These are phyloP conservation scores for Sugiyamaella valdiviana DNA, from an alignment of 805 yeast genomes.

Conservation along the genomic window DNA sequence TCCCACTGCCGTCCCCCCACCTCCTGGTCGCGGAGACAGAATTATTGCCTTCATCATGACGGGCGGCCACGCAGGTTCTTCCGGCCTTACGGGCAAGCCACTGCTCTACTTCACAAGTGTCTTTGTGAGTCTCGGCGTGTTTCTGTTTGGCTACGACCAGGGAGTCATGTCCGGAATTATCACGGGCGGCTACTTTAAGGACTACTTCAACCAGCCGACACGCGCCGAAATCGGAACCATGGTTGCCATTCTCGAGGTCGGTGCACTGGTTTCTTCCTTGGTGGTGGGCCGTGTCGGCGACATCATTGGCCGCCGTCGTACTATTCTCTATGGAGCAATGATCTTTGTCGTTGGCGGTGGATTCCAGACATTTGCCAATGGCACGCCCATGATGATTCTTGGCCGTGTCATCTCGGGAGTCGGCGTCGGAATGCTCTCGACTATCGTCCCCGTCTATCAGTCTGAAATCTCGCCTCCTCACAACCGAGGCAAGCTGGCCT, in stretches of 20 bases:
- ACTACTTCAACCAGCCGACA: conserved; percentile 66
- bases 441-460: conserved; percentile 83
- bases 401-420: conserved; percentile 71
- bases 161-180: conserved; percentile 88
- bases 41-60: conserved; percentile 22
- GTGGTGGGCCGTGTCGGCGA: conserved; percentile 74
- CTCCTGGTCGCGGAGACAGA: conserved; percentile 20
- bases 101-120: conserved; percentile 38
- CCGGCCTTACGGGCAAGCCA: conserved; percentile 31
- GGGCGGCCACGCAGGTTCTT: conserved; percentile 15
- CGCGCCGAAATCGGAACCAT: conserved; percentile 75
- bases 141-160: conserved; percentile 75
- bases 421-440: conserved; percentile 81
- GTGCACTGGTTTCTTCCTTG: conserved; percentile 78
- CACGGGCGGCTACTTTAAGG: conserved; percentile 63
- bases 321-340: conserved; percentile 75
- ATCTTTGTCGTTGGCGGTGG: conserved; percentile 80
- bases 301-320: conserved; percentile 66
- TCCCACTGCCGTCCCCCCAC: conserved; percentile 18
- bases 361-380: conserved; percentile 72
- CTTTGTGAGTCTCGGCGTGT: conserved; percentile 45
- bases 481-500: conserved; percentile 76
- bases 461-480: conserved; percentile 85
- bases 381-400: conserved; percentile 66
- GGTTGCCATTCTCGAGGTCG: conserved; percentile 83